Percentiles rank a stretch among this genome's conserved stretches.
Conservation (phyloP, 1,139 yeast species). For the Sugiyamaella grinbergsii region DNA sequence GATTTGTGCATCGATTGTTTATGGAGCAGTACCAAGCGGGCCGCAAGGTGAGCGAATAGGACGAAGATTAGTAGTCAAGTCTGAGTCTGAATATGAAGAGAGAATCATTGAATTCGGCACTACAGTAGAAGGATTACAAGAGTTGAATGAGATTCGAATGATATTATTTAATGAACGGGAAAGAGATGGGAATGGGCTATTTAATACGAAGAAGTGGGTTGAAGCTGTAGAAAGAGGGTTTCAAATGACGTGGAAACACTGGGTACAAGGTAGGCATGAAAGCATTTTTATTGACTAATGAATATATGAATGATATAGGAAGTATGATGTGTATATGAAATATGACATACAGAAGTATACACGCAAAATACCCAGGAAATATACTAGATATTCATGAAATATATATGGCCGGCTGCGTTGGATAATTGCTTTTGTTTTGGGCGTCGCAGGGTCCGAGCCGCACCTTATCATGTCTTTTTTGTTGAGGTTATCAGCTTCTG, state of each 20-base stretch:
- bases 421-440: too few species aligned
- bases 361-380: too few species aligned
- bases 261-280: slow-evolving; percentile 32
- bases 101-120: slow-evolving; percentile 34
- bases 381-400: too few species aligned
- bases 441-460: not conserved
- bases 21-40: slow-evolving; percentile 34
- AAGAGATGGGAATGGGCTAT: slow-evolving; percentile 30
- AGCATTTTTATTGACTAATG: slow-evolving; percentile 19
- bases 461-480: slow-evolving; percentile 11
- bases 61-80: slow-evolving; percentile 31
- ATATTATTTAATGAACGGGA: slow-evolving; percentile 35
- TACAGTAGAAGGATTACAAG: slow-evolving; percentile 28
- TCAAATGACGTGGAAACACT: slow-evolving; percentile 38
- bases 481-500: slow-evolving; percentile 10
- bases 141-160: slow-evolving; percentile 33
- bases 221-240: slow-evolving; percentile 37
- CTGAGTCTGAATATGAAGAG: slow-evolving; percentile 38
- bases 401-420: too few species aligned
- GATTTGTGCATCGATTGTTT: slow-evolving; percentile 39
- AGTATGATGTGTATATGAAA: too few species aligned
- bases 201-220: slow-evolving; percentile 41
- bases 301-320: too few species aligned
- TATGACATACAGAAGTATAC: too few species aligned
- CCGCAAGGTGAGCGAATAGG: slow-evolving; percentile 29